Base-by-base conservation (phyloP, 345 rosid species). In the Eucalyptus cloeziana region DNA sequence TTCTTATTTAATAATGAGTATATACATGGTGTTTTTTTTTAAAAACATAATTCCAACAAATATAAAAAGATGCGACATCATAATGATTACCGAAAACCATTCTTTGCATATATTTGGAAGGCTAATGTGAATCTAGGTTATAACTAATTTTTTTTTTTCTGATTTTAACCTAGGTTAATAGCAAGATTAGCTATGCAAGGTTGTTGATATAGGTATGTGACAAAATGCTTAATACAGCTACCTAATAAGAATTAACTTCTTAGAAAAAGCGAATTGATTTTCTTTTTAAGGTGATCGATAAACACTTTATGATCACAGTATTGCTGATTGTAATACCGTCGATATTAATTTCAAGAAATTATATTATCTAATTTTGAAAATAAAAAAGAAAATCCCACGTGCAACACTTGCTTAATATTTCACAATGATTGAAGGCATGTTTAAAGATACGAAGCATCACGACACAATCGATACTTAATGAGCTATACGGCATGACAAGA, bases 21-120 rank as follows among this genome's bases (percentile, higher is more conserved):
- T 16, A 7, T 31, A 16, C 0, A 0, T 0, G 43, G 12, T 1
- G 4, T 69, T 16, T 64, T 8, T 56, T 3, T 1, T 49, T 1
- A 1, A 13, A 49, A 13, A 64, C 21, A 64, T n/a, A 14, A 33
- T 31, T 69, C 2, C 19, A 8, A 33, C 24, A 69, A 16, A 33
- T 31, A 6, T n/a, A 64, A 64, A 10, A 52, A 64, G 3, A 22
- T 56, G 30, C 11, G 2, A 69, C 13, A 2, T 52, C 58, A 52
- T 25, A 21, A 33, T 71, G 81, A 10, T n/a, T n/a, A n/a, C 6
- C 3, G 2, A 64, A 64, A 30, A 13, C 10, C 37, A n/a, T 7
- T n/a, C 69, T 7, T 60, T 60, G 37, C 13, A 37, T 14, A 19
- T 37, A 10, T 5, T 21, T 37, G 47, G 25, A 76, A 37, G 25